Evolutionary conservation across 2,329 filamentous ascomycete species (phyloP), one percentile per base, ranked within the genome.

Genomic region (Aspergillus floridensis): DNA sequence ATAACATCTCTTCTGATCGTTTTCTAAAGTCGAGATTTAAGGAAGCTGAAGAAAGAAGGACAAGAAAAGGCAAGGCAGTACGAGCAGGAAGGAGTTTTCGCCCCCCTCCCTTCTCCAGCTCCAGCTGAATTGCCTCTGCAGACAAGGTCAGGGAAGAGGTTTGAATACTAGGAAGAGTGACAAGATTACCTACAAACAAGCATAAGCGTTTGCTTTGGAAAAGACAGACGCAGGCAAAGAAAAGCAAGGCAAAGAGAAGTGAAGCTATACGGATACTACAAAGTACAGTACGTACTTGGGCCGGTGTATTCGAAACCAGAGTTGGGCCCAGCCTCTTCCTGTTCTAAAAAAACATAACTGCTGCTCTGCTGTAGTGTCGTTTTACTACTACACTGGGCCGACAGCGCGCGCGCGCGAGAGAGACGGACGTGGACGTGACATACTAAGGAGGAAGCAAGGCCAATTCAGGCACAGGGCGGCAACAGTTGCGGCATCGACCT

Each of bases 1-100:
- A 72, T 73, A 69, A 74, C 68, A 69, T 67, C 60, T 56, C 58
- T 63, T 68, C 61, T 59, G 69, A 66, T 65, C 65, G 63, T 70
- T 62, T 61, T 65, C 60, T 66, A 70, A 73, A 67, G 62, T 66
- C 38, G n/a, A 69, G 65, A 65, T 63, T 66, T 64, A 66, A 29
- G 26, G 26, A 29, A 29, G 26, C 26, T 29, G 26, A 29, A 29
- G 26, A 26, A 26, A 26, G 24, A 29, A 8, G 26, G 8, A 29
- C 7, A 29, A 62, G 62, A 61, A 44, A 44, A 44, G 16, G 12
- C 16, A 6, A 44, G 16, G 38, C 14, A 44, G 16, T 7, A 44
- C 11, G 32, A 44, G 7, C 38, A 44, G 16, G 57, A 57, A 62
- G 59, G 59, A 60, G 56, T 56, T 61, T 59, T 38, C 59, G 55